phyloP scores from a whole-genome alignment of 192 early-diverging fungal genomes.

The Backusella mclennaniae region DNA sequence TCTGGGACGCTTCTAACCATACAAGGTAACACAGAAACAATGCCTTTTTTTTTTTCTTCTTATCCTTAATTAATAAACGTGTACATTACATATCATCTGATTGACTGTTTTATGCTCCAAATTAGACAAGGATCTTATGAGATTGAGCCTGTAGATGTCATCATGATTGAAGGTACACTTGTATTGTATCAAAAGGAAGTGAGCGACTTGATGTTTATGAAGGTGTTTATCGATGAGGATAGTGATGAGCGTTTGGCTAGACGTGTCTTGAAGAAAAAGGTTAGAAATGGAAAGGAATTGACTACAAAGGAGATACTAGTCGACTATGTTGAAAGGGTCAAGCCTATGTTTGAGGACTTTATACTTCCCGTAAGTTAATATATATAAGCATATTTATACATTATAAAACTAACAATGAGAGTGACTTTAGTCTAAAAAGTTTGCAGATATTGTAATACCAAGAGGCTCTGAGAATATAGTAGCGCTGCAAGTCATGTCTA shows the following conservation, averaged over 20 bases:
- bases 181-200: conserved; percentile 70
- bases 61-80: not conserved
- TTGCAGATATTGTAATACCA: conserved; percentile 76
- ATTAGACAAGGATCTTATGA: conserved; percentile 21
- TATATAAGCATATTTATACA: not conserved
- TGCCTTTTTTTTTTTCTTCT: not conserved
- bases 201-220: conserved; percentile 70
- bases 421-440: conserved; percentile 58
- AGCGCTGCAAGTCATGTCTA: conserved; percentile 61
- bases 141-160: conserved; percentile 56
- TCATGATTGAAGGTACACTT: conserved; percentile 78
- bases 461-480: conserved; percentile 61
- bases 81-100: not conserved
- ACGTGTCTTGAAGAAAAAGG: conserved; percentile 37
- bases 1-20: conserved; percentile 58
- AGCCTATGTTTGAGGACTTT: conserved; percentile 89
- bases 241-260: conserved; percentile 69
- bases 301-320: conserved; percentile 59
- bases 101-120: not conserved
- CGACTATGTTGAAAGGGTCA: conserved; percentile 72
- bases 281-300: conserved; percentile 24
- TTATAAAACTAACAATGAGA: not conserved
- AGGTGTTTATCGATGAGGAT: conserved; percentile 85
- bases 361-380: conserved; percentile 61
- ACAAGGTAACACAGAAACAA: conserved; percentile 37